Percentiles rank a stretch among this genome's conserved stretches.
Conservation (phyloP, 306 rosid species). For the Betula pendula region DNA sequence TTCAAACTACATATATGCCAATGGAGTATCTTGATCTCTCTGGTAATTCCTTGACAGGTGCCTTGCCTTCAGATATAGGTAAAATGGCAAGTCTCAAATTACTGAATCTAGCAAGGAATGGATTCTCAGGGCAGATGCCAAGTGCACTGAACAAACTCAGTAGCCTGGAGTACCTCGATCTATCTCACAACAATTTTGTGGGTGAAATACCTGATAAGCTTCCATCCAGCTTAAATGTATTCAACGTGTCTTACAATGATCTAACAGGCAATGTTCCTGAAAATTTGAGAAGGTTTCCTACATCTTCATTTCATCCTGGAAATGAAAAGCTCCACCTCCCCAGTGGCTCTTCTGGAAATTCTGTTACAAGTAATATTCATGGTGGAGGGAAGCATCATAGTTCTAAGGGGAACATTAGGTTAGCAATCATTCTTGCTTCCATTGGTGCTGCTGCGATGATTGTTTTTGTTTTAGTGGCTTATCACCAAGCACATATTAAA, state of each 20-base stretch:
- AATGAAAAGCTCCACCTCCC: conserved; percentile 54
- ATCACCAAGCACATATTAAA: conserved; percentile 75
- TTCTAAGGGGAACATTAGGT: conserved; percentile 69
- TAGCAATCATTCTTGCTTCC: conserved; percentile 91
- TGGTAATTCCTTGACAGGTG: conserved; percentile 62
- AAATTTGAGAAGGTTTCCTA: conserved; percentile 63
- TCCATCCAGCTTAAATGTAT: conserved; percentile 58
- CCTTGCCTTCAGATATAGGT: conserved; percentile 72
- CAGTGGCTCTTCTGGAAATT: conserved; percentile 18
- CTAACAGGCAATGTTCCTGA: conserved; percentile 74
- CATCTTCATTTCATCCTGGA: conserved; percentile 74
- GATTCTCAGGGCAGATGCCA: conserved; percentile 76
- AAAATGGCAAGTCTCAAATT: conserved; percentile 72
- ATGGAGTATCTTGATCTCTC: conserved; percentile 81
- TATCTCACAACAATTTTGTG: conserved; percentile 75
- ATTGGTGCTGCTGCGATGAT: conserved; percentile 91
- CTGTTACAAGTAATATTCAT: conserved; percentile 50
- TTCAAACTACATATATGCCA: conserved; percentile 51
- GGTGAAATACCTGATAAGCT: conserved; percentile 82
- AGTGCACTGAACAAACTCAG: conserved; percentile 67
- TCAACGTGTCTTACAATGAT: conserved; percentile 84
- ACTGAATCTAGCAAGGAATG: conserved; percentile 78
- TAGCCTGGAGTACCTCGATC: conserved; percentile 73
- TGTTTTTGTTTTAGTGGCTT: conserved; percentile 81
- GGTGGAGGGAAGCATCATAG: conserved; percentile 33